A percentile compares a stretch with the other conserved stretches of the same genome.
Evolutionary conservation across 352 stramenopile genomes (phyloP).

Genomic region (Globisporangium barbulae): DNA sequence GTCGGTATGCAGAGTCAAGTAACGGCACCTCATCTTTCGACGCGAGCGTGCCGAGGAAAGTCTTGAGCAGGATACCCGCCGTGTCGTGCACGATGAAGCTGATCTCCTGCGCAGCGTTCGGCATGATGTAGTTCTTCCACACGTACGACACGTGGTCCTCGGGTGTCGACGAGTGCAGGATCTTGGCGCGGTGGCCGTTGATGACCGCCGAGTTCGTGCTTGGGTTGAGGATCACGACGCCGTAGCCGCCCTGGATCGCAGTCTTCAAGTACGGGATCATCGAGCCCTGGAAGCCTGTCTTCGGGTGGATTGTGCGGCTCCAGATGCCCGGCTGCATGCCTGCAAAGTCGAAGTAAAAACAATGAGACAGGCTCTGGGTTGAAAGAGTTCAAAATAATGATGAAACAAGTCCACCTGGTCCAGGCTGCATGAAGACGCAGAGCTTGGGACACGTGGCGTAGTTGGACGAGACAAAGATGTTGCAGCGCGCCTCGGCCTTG

Average conservation of each 20-base stretch:
- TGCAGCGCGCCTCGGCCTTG: constrained; percentile 83
- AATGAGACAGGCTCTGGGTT: not conserved
- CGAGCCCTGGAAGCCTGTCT: constrained; percentile 80
- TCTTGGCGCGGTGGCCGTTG: constrained; percentile 79
- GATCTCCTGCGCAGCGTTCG: constrained; percentile 79
- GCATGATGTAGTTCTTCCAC: constrained; percentile 86
- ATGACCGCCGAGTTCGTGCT: constrained; percentile 79
- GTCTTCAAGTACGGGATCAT: constrained; percentile 89
- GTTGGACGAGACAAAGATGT: constrained; percentile 83
- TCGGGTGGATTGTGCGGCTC: constrained; percentile 67
- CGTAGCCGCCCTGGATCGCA: constrained; percentile 79
- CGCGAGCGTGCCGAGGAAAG: constrained; percentile 54
- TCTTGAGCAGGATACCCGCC: constrained; percentile 68
- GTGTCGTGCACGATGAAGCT: constrained; percentile 80
- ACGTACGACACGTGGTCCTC: constrained; percentile 82
- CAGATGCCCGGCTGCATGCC: constrained; percentile 73
- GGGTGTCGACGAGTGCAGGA: constrained; percentile 71
- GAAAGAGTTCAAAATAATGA: not conserved
- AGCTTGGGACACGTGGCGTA: constrained; percentile 78
- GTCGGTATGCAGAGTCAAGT: not conserved
- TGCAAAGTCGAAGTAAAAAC: constrained; percentile 3
- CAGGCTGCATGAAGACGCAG: constrained; percentile 79
- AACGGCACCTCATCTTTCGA: constrained; percentile 43
- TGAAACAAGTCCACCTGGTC: constrained; percentile 30
- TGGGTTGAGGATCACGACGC: constrained; percentile 79